Base-by-base conservation (phyloP, 257 asterid genomes). In the Fraxinus quadrangulata region DNA sequence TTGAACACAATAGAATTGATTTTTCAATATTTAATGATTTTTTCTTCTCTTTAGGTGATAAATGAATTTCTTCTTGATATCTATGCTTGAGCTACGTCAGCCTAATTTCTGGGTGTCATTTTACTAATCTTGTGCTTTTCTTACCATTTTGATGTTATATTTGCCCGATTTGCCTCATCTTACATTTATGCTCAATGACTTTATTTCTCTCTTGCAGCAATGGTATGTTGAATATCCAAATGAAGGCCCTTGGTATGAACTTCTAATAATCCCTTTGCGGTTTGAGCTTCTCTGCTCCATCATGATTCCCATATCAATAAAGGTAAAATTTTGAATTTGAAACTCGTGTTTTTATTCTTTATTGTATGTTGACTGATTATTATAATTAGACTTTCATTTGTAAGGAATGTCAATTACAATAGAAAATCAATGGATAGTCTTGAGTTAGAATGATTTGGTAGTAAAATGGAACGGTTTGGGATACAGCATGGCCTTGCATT, bases 231-330 rank as follows among this genome's bases (percentile, higher is more conserved):
- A 81, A 74, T 96, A 96, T 86, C 99, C 98, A 83, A 86, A 78
- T 70, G 96, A 93, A 90, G 97, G 98, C 78, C 99, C 97, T 76
- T 96, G 99, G 99, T 96, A 96, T 70, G 99, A 96, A 81, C 92
- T 96, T 82, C 88, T 96, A 79, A 78, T 96, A 84, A 96, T 93
- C 89, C 99, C 99, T 85, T 92, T 96, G 73, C 98, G 99, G 31
- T 96, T 96, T 86, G 98, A 96, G 89, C 96, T 96, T 83, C 97
- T 96, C 70, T 96, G 99, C 87, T 96, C 99, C 81, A 96, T 96
- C 78, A 96, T 96, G 99, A 96, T 96, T 83, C 99, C 99, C 77
- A 96, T 96, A 83, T 96, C 99, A 75, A 96, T 96, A 74, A 96
- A 96, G 99, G 99, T 93, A 79, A 79, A 36, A n/a, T 65, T 81